Evolutionary conservation across 768 basidiomycete genomes (phyloP).

Genomic region (Polyporus arcularius): DNA sequence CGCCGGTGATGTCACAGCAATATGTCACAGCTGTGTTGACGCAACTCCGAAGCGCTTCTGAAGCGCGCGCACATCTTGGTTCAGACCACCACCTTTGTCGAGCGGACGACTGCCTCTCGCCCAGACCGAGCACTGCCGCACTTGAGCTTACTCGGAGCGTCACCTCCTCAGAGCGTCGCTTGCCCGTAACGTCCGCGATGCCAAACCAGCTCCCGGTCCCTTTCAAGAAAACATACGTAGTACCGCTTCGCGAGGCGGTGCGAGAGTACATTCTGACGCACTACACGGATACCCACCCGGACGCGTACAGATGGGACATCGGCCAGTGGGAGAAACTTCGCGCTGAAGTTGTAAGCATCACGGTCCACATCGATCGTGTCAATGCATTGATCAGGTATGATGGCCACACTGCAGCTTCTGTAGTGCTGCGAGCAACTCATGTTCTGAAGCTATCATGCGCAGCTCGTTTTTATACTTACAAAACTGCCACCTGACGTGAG

Average conservation of each 20-base stretch:
- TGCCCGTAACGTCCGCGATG: slow-evolving; percentile 42
- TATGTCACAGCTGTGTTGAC: too few relatives aligned
- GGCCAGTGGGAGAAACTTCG: slow-evolving; percentile 68
- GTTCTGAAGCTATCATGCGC: slow-evolving; percentile 80
- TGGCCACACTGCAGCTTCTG: not conserved
- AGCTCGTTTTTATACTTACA: slow-evolving; percentile 77
- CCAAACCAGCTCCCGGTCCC: slow-evolving; percentile 77
- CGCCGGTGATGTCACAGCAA: too few relatives aligned
- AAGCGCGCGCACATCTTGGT: too few relatives aligned
- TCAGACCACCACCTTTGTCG: too few relatives aligned
- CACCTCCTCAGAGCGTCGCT: too few relatives aligned
- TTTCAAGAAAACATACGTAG: slow-evolving; percentile 65
- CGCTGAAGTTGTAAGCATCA: slow-evolving; percentile 50
- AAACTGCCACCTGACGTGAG: slow-evolving; percentile 82
- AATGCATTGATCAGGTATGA: slow-evolving; percentile 51
- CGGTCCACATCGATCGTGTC: slow-evolving; percentile 58
- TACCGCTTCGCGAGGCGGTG: slow-evolving; percentile 55
- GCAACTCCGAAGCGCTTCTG: too few relatives aligned
- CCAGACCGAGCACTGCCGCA: too few relatives aligned
- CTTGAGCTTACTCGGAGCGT: too few relatives aligned
- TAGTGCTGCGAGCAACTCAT: slow-evolving; percentile 5
- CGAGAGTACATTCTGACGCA: slow-evolving; percentile 64
- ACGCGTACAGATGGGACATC: slow-evolving; percentile 81
- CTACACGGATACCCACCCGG: slow-evolving; percentile 75
- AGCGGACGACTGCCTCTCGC: too few relatives aligned